Base-by-base conservation (phyloP, 306 rosid genomes). In the Astragalus glycyphyllos region DNA sequence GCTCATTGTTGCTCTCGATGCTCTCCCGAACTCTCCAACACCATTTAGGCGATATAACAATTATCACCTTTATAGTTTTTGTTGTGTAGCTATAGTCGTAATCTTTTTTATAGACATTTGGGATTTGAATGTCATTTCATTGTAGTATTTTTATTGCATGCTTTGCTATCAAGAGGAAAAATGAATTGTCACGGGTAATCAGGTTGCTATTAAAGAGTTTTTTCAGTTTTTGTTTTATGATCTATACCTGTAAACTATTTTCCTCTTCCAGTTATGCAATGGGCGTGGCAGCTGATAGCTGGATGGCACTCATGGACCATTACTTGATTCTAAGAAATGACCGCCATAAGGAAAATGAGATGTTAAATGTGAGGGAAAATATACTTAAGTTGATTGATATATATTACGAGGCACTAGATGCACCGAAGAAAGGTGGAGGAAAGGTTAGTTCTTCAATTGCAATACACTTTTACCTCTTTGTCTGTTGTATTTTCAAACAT, bases 331-430 rank as follows among this genome's bases (percentile, higher is more conserved):
- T 88, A 46, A 79, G 82, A 29, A 80, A 77, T 35, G 73, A 58
- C 17, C 2, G 50, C 16, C 17, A 13, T 1, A 63, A 50, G 4
- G 90, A 86, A 59, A 80, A 8, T 8, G 79, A 88, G 69, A 78
- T 38, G 75, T 63, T 65, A 17, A 7, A 2, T 5, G 32, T 85
- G 50, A 81, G 58, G 60, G 59, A 66, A 11, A 88, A 88, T 32
- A 81, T 93, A 11, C 65, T 82, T 44, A 61, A 72, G 68, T 60
- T 93, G 77, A 51, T 87, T 66, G 84, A 93, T 64, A 76, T 82
- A 45, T 93, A 85, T 60, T 88, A 93, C 41, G 81, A 78, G 34
- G 98, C 96, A 61, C 32, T 90, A 41, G 97, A 92, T 57, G 97
- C 97, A 26, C 87, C 93, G 0, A 90, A 92, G 69, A 73, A 83